Evolutionary conservation across 768 basidiomycete species (phyloP), one percentile per base, ranked within the genome.

Genomic region (Hortiboletus campestris): DNA sequence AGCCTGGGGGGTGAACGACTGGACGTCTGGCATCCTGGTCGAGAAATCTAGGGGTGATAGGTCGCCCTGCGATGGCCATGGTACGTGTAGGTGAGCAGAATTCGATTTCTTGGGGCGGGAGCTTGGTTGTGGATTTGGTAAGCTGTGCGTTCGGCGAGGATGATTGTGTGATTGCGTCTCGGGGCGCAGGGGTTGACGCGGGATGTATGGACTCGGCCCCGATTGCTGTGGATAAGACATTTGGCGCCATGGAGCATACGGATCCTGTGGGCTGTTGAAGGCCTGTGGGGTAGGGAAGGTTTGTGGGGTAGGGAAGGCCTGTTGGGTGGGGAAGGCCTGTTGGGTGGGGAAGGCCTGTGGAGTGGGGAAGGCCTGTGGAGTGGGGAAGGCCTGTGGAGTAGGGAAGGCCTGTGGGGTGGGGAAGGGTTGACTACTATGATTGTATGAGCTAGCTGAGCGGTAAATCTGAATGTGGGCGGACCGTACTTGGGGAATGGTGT

Each of bases 181-280:
- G 1, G 57, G 35, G 39, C 53, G 16, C 12, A 56, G 6, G 17
- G 55, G 53, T 19, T 72, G 68, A 43, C 11, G 61, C 13, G 71
- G 65, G 53, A 71, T 57, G 57, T 71, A 71, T 13, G 71, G 71
- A 22, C 71, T 71, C 5, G 71, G 70, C 13, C 51, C 60, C 22
- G 63, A 58, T 56, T 29, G 60, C 9, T 49, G 67, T 19, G 38
- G 62, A 54, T 65, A 55, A 41, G 43, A 13, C 38, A 59, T 28
- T n/a, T 35, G 57, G 12, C 6, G 38, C 61, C 61, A 59, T 19
- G 28, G 19, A 25, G 49, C 14, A 19, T n/a, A 55, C 7, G 58
- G 58, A 22, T 62, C 64, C 20, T 69, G 64, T 31, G 51, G 56
- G 46, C 13, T 51, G 16, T 56, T 52, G 32, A 62, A 55, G n/a